Evolutionary conservation across 345 rosid species (phyloP), one percentile per base, ranked within the genome.

Genomic region (Aquilaria yunnanensis): DNA sequence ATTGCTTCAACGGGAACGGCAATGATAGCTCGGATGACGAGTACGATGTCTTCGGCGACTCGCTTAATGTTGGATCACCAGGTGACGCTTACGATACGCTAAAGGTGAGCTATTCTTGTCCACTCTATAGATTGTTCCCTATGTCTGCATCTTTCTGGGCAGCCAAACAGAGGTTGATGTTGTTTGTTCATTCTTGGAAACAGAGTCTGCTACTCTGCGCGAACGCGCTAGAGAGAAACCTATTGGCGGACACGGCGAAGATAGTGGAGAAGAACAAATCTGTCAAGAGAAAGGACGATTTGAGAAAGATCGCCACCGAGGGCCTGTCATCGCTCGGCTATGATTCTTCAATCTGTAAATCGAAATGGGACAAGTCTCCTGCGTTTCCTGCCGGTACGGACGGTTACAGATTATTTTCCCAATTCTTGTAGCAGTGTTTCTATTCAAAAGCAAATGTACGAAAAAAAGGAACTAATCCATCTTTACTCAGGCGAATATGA

Each of bases 21-120:
- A 87, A 76, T 32, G 89, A 80, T 65, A 88, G 90, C 78, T 87
- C 96, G 59, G 93, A 88, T 54, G 99, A 94, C 57, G 99, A 90
- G 65, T 70, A 74, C 41, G 93, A 88, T 70, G 75, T 78, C 31
- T 80, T 85, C 57, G 79, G 74, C 12, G 91, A 87, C 8, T 70
- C 85, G 8, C 47, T 63, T 61, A 70, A 54, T 69, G 66, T 70
- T 32, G 87, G 85, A 67, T 76, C 84, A 57, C 73, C 1, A 4
- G 71, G 81, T 56, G 83, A 85, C 54, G 82, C 77, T 33, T 70
- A 70, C 48, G 95, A 88, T 64, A 67, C 77, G 32, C 81, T 94
- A 66, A 90, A 88, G 99, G 99, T 93, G 80, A 70, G 31, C 55
- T 32, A 7, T 30, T 34, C 33, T 5, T 56, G 11, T 52, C 1